Evolutionary conservation across 306 rosid species (phyloP), one percentile per base, ranked within the genome.

Genomic region (Ziziphus jujuba): DNA sequence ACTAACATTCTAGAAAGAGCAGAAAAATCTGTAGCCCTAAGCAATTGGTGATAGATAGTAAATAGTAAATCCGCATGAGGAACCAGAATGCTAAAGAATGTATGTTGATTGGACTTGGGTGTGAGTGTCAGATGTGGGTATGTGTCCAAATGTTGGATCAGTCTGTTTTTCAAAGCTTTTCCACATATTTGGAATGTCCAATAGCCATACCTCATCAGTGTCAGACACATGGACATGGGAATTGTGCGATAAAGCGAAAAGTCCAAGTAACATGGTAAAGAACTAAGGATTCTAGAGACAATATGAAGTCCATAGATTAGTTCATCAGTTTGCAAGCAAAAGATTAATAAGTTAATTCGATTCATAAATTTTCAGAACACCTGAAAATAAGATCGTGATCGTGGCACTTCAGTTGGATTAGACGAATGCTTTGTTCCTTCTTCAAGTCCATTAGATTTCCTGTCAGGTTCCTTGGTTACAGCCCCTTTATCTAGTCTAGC

Each of bases 341-440:
- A 15, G 49, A 40, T 22, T 7, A 72, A 45, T 19, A 66, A 72
- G 57, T 61, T 60, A 35, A 64, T 52, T 9, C 25, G 33, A 54
- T 55, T 33, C 60, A 56, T 21, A 61, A 70, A 31, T 44, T 31
- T 17, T 25, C 38, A 64, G 59, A 70, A 49, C 63, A 93, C 98
- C 99, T 93, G 87, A 65, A 72, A 67, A 74, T 54, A 59, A 72
- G 90, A 78, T 65, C 86, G 88, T 44, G 97, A 56, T 72, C 85
- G 82, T 9, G 90, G 72, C 6, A 47, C 76, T 72, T 81, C 88
- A 51, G 74, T 57, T 57, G 80, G 65, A 75, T 72, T 71, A 49
- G 89, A 68, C 2, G 84, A 78, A 70, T 63, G 78, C 53, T 83
- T 89, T 51, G 79, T 48, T 20, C 75, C 77, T 49, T 80, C 84